Evolutionary conservation across 768 basidiomycete species (phyloP), one percentile per base, ranked within the genome.

Genomic region (Naganishia vishniacii): DNA sequence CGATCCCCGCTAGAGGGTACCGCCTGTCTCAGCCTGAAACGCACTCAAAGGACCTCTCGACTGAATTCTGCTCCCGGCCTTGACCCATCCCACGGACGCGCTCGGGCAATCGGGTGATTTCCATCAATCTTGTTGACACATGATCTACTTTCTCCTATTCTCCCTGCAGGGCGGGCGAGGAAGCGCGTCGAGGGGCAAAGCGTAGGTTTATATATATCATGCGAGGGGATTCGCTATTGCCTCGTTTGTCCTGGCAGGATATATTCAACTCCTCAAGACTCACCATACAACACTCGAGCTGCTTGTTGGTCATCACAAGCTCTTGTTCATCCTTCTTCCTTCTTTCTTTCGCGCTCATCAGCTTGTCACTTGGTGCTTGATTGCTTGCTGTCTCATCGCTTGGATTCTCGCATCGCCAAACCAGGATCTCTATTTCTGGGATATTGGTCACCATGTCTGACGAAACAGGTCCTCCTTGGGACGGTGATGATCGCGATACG

Each of bases 101-200:
- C n/a, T n/a, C n/a, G n/a, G n/a, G n/a, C n/a, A n/a, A 44, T 44
- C n/a, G 42, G 13, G 42, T 18, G 42, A n/a, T 6, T 8, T 5
- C 13, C 42, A 44, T 44, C 42, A 44, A 8, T 5, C 42, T 11
- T 41, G 53, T 56, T 56, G 34, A 26, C 11, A 5, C 11, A 56
- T 11, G 12, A 56, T 56, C 53, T 56, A 56, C 37, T 41, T 56
- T 56, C 53, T 56, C 53, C 53, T 56, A 56, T 56, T 37, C 53
- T 12, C 37, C 34, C 34, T 23, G 34, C 20, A 40, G 37, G 13
- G 53, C 31, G 18, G 11, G 23, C 28, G 3, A 11, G 28, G 47
- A 6, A 7, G 25, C 47, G 47, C 23, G 28, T 46, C 6, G 45
- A 46, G 45, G 18, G 23, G 15, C 8, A 7, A n/a, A 46, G 8